phyloP scores from a whole-genome alignment of 371 early-diverging fungal species.

The Mortierella sp. region DNA sequence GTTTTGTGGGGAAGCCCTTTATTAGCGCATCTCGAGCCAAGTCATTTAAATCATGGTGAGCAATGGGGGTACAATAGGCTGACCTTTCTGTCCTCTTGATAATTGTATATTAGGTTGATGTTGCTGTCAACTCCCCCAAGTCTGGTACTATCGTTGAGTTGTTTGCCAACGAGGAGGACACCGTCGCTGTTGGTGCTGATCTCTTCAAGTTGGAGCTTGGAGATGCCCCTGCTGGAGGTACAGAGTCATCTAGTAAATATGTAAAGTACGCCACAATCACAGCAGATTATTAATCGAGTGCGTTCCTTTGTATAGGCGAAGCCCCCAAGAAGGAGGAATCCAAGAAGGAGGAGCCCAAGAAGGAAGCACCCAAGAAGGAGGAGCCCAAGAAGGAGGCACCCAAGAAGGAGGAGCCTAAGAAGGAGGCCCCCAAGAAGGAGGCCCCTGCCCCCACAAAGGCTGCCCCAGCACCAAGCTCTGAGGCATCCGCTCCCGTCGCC shows the following conservation, averaged over 20 bases:
- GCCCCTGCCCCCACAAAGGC: constrained; percentile 59
- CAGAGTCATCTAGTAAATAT: too few relatives aligned
- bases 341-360: constrained; percentile 56
- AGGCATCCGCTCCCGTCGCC: constrained; percentile 48
- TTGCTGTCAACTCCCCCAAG: constrained; percentile 95
- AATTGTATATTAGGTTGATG: constrained; percentile 75
- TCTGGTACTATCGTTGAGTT: constrained; percentile 89
- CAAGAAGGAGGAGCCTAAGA: constrained; percentile 60
- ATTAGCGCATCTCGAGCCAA: not conserved
- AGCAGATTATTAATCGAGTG: not conserved
- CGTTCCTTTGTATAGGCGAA: constrained; percentile 12
- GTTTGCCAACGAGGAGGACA: constrained; percentile 93
- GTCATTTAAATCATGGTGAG: not conserved
- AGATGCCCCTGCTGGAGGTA: constrained; percentile 78
- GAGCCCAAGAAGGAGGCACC: constrained; percentile 39
- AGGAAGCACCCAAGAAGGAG: constrained; percentile 60
- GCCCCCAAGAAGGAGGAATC: constrained; percentile 31
- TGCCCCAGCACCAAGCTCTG: constrained; percentile 42
- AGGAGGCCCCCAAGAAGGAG: constrained; percentile 61
- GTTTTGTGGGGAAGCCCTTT: not conserved
- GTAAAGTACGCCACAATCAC: not conserved
- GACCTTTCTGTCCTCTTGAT: not conserved
- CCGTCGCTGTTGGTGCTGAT: constrained; percentile 92
- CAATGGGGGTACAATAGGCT: not conserved
- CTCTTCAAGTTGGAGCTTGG: constrained; percentile 92